Evolutionary conservation across 2,329 filamentous ascomycete species (phyloP), one percentile per base, ranked within the genome.

Genomic region (Pseudogymnoascus sp.): DNA sequence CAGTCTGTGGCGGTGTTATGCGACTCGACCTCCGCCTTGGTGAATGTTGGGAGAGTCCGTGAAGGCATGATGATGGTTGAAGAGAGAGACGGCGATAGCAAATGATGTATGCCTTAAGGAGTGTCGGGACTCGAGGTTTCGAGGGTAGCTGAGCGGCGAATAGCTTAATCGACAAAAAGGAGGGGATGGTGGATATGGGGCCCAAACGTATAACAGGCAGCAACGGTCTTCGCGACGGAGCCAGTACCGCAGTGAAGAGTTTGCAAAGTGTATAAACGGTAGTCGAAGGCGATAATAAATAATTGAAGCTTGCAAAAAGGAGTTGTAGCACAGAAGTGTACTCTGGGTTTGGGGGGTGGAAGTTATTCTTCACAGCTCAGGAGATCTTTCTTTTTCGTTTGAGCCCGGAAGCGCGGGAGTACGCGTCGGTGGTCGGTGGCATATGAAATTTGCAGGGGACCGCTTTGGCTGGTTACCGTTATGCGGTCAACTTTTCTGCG

Each of bases 1-100:
- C 93, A 97, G 60, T 91, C 96, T 73, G 91, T 85, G 60, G 80
- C 79, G 57, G 85, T 87, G 75, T 90, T 93, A 77, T 96, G 92
- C 69, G 86, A 80, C 75, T 88, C 86, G 72, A 99, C 86, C 74
- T 99, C 90, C 69, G 88, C 84, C 69, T 82, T 82, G 60, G 90
- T 88, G 73, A 97, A 88, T 29, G 88, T 93, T 64, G 93, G 93
- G 60, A 97, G 85, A 60, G 86, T 92, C 74, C 85, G 85, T 71
- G 86, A 86, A 69, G 92, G 90, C 90, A 96, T 96, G 67, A 60
- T 63, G 39, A 67, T 16, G 14, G 10, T 8, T 31, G 47, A 54
- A 31, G 26, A 54, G 12, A 51, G 21, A 51, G 21, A 12, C 45
- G 26, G 45, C 21, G 21, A 51, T 51, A 29, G 3, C 29, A 54